Base-by-base conservation (phyloP, 345 rosid species). In the Brassica carinata region DNA sequence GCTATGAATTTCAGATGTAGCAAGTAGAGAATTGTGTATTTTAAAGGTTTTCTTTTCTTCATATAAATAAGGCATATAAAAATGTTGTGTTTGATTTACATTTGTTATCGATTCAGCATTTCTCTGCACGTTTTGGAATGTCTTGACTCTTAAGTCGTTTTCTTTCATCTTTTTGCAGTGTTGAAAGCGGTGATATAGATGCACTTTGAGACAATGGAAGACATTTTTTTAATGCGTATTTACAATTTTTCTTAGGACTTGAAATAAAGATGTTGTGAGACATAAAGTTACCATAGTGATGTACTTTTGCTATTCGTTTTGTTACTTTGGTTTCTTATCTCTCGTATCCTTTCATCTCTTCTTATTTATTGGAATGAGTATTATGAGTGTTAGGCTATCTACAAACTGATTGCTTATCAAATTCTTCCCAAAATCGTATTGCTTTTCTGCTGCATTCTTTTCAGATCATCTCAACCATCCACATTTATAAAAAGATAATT, bases 131-230 rank as follows among this genome's bases (percentile, higher is more conserved):
- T 34, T 19, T 57, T 57, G 34, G 11, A 38, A 11, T 34, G 29
- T 63, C 5, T 48, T 1, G 57, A 14, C 57, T 51, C 2, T 77
- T 33, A 1, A 8, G 10, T 55, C 14, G 66, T 57, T 17, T 40
- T 67, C 64, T 57, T 73, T 73, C 9, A 18, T 79, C 68, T 1
- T 72, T 5, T 51, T 73, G 82, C 77, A 79, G 82, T 43, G 77
- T 67, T 40, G 73, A 38, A 38, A 72, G 77, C 23, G 26, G 43
- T 17, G 72, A 64, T 10, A 36, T 30, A 33, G 57, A 78, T 55
- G 73, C 51, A 29, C 1, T 3, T 8, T 40, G 17, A 29, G 8
- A 18, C 69, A 27, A 30, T 79, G 77, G 69, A 73, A 29, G 53
- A 58, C 62, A 5, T 30, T 55, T 10, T 11, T 77, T 59, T 3